Percentiles rank a stretch among this genome's conserved stretches.
These are phyloP conservation scores for Geosmithia morbida DNA, from an alignment of 2,329 filamentous ascomycete species.

Conservation along the genomic window DNA sequence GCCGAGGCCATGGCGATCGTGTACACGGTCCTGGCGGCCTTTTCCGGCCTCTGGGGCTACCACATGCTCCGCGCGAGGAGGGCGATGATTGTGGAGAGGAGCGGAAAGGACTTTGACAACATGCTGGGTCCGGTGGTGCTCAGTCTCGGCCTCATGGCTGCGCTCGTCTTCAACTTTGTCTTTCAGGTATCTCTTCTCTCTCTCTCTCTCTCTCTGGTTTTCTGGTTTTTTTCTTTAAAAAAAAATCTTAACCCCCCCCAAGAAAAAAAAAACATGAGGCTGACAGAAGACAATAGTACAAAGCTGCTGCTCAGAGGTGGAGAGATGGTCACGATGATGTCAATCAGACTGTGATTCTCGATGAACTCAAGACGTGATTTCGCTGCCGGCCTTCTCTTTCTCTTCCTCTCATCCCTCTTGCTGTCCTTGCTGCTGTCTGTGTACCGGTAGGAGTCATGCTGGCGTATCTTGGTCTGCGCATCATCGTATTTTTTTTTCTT, in stretches of 20 bases:
- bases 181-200: constrained; percentile 54
- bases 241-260: too few relatives aligned
- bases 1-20: constrained; percentile 67
- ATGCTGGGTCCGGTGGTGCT: constrained; percentile 73
- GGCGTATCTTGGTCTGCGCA: too few relatives aligned
- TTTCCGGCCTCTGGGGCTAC: constrained; percentile 81
- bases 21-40: constrained; percentile 70
- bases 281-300: neutral
- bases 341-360: neutral
- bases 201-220: neutral
- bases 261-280: neutral
- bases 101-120: constrained; percentile 88
- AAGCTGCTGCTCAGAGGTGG: neutral
- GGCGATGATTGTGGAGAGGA: constrained; percentile 69
- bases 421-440: too few relatives aligned
- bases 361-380: neutral
- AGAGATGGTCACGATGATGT: neutral
- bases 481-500: too few relatives aligned
- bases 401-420: too few relatives aligned
- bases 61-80: constrained; percentile 63
- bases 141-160: constrained; percentile 62
- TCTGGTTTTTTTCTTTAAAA: too few relatives aligned
- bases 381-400: too few relatives aligned
- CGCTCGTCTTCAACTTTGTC: constrained; percentile 74
- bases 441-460: too few relatives aligned